phyloP scores from a whole-genome alignment of 306 rosid genomes.

The Quercus mongolica region DNA sequence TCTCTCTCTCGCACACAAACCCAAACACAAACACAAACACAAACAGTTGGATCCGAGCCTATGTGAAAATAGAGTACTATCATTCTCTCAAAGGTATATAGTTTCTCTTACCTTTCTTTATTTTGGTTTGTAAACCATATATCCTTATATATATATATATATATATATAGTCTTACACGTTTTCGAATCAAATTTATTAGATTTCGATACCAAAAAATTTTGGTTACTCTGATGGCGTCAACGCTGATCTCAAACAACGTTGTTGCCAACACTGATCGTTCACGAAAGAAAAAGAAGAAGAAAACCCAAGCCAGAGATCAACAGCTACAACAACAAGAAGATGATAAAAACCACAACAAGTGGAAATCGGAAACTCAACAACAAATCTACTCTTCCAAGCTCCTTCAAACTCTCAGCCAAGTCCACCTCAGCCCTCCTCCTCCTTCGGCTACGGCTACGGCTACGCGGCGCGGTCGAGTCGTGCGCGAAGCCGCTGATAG shows the following conservation, averaged over 20 bases:
- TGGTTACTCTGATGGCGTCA: constrained; percentile 41
- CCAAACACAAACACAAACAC: too few relatives aligned
- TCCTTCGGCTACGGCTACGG: constrained; percentile 5
- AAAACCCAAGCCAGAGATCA: constrained; percentile 38
- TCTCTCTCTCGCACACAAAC: neutral
- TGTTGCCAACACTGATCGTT: constrained; percentile 41
- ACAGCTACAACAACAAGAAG: constrained; percentile 28
- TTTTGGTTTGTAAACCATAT: too few relatives aligned
- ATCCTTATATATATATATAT: too few relatives aligned
- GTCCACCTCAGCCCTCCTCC: constrained; percentile 28
- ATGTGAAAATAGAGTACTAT: neutral
- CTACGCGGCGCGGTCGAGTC: constrained; percentile 56
- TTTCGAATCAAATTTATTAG: neutral
- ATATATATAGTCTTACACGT: too few relatives aligned
- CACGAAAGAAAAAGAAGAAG: constrained; percentile 65
- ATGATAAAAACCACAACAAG: constrained; percentile 36
- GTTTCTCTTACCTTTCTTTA: neutral
- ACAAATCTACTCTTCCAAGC: constrained; percentile 69
- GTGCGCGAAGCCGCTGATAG: constrained; percentile 84
- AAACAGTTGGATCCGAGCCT: neutral
- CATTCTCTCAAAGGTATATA: neutral
- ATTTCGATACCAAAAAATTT: neutral
- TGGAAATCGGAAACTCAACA: constrained; percentile 86
- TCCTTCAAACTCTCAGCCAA: constrained; percentile 59
- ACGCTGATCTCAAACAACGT: constrained; percentile 50